Percentiles rank a stretch among this genome's conserved stretches.
Conservation (phyloP, 768 basidiomycete species). For the Psilocybe azurescens region DNA sequence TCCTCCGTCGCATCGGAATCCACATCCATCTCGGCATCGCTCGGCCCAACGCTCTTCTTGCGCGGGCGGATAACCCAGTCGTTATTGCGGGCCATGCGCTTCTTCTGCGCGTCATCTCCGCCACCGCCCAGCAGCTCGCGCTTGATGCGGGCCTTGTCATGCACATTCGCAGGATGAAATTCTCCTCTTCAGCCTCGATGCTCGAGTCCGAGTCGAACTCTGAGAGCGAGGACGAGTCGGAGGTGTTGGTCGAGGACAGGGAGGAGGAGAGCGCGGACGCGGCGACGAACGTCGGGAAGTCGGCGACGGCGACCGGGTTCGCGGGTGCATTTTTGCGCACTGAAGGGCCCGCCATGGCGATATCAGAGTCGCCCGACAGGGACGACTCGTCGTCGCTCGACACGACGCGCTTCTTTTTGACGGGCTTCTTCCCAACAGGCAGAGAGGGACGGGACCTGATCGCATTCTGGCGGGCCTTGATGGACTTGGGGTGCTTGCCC, state of each 20-base stretch:
- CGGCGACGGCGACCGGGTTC: constrained; percentile 17
- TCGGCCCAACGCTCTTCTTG: constrained; percentile 69
- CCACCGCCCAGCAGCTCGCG: constrained; percentile 64
- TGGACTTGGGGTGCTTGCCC: background rate
- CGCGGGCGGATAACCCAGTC: constrained; percentile 76
- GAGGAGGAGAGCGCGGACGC: constrained; percentile 46
- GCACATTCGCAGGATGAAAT: constrained; percentile 53
- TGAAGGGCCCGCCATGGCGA: constrained; percentile 29
- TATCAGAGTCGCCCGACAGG: constrained; percentile 40
- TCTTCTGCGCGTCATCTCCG: constrained; percentile 32
- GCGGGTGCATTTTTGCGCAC: constrained; percentile 27
- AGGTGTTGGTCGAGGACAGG: constrained; percentile 53
- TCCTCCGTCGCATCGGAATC: constrained; percentile 65
- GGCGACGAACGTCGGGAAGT: constrained; percentile 72
- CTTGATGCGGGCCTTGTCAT: constrained; percentile 57
- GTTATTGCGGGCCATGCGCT: constrained; percentile 29
- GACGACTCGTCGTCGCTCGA: constrained; percentile 33
- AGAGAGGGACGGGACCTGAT: constrained; percentile 18
- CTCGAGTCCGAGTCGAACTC: constrained; percentile 61
- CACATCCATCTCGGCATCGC: constrained; percentile 68
- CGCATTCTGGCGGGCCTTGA: constrained; percentile 1
- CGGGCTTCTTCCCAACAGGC: constrained; percentile 23
- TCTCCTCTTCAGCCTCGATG: constrained; percentile 67
- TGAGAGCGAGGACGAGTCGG: constrained; percentile 59
- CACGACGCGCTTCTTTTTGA: constrained; percentile 23